Base-by-base conservation (phyloP, 148 eudicot species). In the Selenicereus undatus region DNA sequence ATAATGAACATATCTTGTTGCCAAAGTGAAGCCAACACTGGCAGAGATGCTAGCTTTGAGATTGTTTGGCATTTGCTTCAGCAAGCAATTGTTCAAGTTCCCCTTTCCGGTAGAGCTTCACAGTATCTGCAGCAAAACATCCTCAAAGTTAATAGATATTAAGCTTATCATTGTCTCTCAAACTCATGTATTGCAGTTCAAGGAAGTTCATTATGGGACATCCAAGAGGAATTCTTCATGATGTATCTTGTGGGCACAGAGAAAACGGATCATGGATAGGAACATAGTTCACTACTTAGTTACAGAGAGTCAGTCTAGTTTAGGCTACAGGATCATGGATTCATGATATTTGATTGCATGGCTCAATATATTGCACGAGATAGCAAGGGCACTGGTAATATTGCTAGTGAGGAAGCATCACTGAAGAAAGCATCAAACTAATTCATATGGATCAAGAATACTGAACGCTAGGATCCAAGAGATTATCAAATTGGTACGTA, bases 21-120 rank as follows among this genome's bases (percentile, higher is more conserved):
- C 62, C 35, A 58, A 73, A 75, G 71, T 20, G 20, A 22, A 60
- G 50, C 64, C 32, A 56, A 78, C 8, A 56, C 43, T 17, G 43
- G 16, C 27, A n/a, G 78, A 35, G 42, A 35, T 36, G 48, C 80
- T 83, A 88, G 85, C 83, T 85, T 80, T 86, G 86, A 29, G 86
- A 76, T 60, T 80, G 82, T 51, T 81, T 86, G 54, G 88, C 88
- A 76, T 78, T 86, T 69, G 97, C 97, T 85, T 88, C 92, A 17
- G 90, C 85, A 48, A 95, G 85, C 90, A 95, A 81, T 75, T 86
- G 17, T 85, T 93, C 94, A 74, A 95, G 97, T 74, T 89, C 94
- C 84, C 98, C 98, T 83, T 95, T 87, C 72, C 84, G 86, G 83
- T 93, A 66, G 48, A 93, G 87, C 85, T 91, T 85, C 64, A 91